Evolutionary conservation across 441 rosid species (phyloP), one percentile per base, ranked within the genome.

Genomic region (Erodium trifolium): DNA sequence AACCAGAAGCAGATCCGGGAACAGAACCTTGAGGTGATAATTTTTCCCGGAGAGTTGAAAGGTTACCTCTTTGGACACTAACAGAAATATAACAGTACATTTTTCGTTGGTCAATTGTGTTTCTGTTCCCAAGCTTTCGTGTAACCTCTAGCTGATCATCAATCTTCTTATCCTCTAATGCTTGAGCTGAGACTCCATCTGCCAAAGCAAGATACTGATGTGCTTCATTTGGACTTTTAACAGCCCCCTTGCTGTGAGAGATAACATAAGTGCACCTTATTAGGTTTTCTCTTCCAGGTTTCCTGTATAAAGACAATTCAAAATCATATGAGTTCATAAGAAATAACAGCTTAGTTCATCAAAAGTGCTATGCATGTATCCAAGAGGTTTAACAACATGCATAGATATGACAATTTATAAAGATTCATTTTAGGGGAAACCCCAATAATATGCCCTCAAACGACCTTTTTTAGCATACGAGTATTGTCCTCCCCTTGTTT

Each of bases 201-300:
- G 69, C 75, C 47, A 77, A 53, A 57, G 55, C 72, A 49, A 86
- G 83, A 66, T 80, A 87, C 68, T 81, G 82, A 43, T 79, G 73
- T n/a, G 93, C 91, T 34, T 87, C 86, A 69, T 85, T 82, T 5
- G 87, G 87, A 66, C 87, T 87, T 76, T 86, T 93, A 27, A 93
- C 92, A 81, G 80, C 91, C 57, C 57, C 99, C 81, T 86, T 88
- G 2, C 88, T 88, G 72, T 87, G 88, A 14, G 85, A 82, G 45
- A 93, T 74, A 29, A 97, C 96, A 72, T 93, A 93, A 0, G 95
- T 86, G 72, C 88, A 83, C 69, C 88, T 82, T 11, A 91, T 73
- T 0, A 81, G 75, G 79, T 87, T 93, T 66, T 74, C 82, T 60
- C 65, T 75, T 35, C 92, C 93, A 13, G 85, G 81, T 64, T 80